A percentile compares a stretch with the other conserved stretches of the same genome.
Conservation (phyloP, 441 rosid species). For the Brassica hybrid region DNA sequence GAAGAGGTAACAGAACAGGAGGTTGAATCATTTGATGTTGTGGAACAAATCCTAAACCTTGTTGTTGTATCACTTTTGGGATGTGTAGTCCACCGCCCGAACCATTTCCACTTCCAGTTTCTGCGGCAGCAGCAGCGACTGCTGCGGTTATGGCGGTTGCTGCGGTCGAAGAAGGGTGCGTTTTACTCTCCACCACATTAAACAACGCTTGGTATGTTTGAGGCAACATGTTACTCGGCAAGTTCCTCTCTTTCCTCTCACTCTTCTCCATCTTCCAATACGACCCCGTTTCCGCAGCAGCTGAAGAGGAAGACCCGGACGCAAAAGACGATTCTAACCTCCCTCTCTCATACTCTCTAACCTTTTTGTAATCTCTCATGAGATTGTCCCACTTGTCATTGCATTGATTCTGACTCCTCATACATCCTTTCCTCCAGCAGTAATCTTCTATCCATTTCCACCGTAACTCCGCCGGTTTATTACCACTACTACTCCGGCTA, state of each 20-base stretch:
- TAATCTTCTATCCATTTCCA: constrained; percentile 98
- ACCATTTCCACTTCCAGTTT: constrained; percentile 38
- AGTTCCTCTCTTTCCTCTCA: constrained; percentile 76
- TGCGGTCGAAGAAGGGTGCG: constrained; percentile 30
- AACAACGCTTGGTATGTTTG: constrained; percentile 73
- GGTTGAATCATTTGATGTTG: constrained; percentile 48
- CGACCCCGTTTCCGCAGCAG: constrained; percentile 32
- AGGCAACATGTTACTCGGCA: constrained; percentile 79
- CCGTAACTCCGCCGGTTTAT: constrained; percentile 75
- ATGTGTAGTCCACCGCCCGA: constrained; percentile 36
- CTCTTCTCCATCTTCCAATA: constrained; percentile 90
- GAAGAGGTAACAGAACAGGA: constrained; percentile 39
- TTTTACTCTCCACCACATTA: constrained; percentile 73
- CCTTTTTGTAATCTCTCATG: constrained; percentile 95
- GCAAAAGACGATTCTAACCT: constrained; percentile 40
- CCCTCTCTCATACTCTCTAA: constrained; percentile 70
- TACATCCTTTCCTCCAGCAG: constrained; percentile 77
- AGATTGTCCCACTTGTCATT: constrained; percentile 98
- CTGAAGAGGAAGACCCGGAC: constrained; percentile 29
- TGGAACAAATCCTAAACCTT: constrained; percentile 41
- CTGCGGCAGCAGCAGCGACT: too few species aligned
- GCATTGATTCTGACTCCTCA: constrained; percentile 93
- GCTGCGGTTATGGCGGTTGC: constrained; percentile 30
- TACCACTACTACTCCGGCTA: constrained; percentile 46
- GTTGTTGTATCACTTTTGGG: constrained; percentile 26